Percentiles rank a stretch among this genome's conserved stretches.
These are phyloP conservation scores for Talaromyces trachyspermus DNA, from an alignment of 495 filamentous ascomycete species.

Conservation along the genomic window DNA sequence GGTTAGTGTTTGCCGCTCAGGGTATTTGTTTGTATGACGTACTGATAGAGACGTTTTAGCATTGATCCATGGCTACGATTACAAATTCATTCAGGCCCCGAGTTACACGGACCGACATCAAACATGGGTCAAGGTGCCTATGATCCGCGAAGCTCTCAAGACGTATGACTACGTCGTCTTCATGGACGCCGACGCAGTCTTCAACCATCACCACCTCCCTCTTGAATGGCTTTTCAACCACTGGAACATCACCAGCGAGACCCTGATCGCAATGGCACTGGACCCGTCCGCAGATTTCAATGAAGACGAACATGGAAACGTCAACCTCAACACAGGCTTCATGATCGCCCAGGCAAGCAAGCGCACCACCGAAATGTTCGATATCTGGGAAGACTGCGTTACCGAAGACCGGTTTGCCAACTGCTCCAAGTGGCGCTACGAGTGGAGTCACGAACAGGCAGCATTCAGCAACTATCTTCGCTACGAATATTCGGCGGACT, in stretches of 20 bases:
- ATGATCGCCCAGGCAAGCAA: conserved; percentile 29
- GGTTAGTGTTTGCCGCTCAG: conserved; percentile 7
- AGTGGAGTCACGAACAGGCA: conserved; percentile 33
- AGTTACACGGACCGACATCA: conserved; percentile 17
- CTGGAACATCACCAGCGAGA: conserved; percentile 37
- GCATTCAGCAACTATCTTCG: conserved; percentile 31
- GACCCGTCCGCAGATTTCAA: conserved; percentile 26
- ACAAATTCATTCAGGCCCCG: conserved; percentile 36
- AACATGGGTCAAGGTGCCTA: conserved; percentile 44
- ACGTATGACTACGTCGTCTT: conserved; percentile 43
- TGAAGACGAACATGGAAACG: conserved; percentile 21
- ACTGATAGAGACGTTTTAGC: conserved; percentile 16
- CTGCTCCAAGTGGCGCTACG: conserved; percentile 23
- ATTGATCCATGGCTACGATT: conserved; percentile 46
- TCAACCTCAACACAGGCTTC: conserved; percentile 33
- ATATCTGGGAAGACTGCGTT: conserved; percentile 30
- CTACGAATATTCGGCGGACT: conserved; percentile 22
- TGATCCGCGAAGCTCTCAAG: conserved; percentile 35
- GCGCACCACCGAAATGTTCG: conserved; percentile 27
- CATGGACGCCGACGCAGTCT: conserved; percentile 44
- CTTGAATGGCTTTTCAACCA: conserved; percentile 49
- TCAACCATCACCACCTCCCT: conserved; percentile 39
- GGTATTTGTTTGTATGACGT: too few relatives aligned
- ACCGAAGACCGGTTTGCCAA: conserved; percentile 19
- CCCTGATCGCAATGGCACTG: conserved; percentile 37